Conservation (phyloP, 2,329 filamentous ascomycete genomes). For the Colletotrichum tropicicola region DNA sequence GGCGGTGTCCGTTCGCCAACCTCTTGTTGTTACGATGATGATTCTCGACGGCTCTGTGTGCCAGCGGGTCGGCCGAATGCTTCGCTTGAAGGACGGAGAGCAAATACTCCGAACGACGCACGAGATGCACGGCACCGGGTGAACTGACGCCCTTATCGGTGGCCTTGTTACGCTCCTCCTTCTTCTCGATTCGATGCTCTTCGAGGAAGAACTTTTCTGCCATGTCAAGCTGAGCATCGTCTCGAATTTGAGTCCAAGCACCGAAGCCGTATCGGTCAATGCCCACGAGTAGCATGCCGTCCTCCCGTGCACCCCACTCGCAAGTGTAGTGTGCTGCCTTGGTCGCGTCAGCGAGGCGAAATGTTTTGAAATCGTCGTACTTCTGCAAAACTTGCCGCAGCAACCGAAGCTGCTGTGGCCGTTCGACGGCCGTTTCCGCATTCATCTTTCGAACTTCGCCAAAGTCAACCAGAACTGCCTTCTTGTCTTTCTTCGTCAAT, state of each 20-base stretch:
- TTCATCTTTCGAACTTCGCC: conserved; percentile 94
- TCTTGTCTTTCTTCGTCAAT: conserved; percentile 95
- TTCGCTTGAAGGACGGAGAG: conserved; percentile 92
- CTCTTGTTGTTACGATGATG: conserved; percentile 97
- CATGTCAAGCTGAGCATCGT: conserved; percentile 87
- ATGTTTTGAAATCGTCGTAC: conserved; percentile 76
- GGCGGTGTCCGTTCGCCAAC: conserved; percentile 67
- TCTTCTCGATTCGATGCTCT: conserved; percentile 97
- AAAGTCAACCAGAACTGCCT: conserved; percentile 95
- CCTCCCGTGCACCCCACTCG: conserved; percentile 90
- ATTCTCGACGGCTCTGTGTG: conserved; percentile 85
- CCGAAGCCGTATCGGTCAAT: conserved; percentile 95
- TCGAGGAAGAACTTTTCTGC: conserved; percentile 94
- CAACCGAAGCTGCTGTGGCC: conserved; percentile 87
- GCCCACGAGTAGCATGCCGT: conserved; percentile 95
- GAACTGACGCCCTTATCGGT: conserved; percentile 87
- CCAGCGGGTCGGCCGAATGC: conserved; percentile 79
- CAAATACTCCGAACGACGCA: conserved; percentile 93
- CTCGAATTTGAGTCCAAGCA: conserved; percentile 92
- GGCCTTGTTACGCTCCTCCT: conserved; percentile 85
- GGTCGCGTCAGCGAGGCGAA: conserved; percentile 89
- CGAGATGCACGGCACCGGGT: conserved; percentile 95
- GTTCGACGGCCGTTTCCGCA: conserved; percentile 92
- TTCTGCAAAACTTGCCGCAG: conserved; percentile 78
- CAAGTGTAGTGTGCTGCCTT: conserved; percentile 93